Base-by-base conservation (phyloP, 257 asterid genomes). In the Paraleonurus japonicus region DNA sequence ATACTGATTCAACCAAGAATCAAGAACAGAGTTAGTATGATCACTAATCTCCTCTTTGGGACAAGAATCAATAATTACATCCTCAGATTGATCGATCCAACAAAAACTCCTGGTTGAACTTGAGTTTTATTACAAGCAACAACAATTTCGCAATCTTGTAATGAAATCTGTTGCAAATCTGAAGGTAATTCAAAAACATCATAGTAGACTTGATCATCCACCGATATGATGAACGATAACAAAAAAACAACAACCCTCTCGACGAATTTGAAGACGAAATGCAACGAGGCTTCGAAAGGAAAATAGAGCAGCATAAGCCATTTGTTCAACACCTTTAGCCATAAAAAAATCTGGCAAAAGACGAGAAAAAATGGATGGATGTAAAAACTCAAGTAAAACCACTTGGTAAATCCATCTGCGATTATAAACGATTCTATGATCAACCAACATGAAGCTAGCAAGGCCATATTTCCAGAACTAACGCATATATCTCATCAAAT, bases 371-470 rank as follows among this genome's bases (percentile, higher is more conserved):
- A 0, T 57, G 90, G 89, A 72, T 81, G 78, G 32, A 88, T 71
- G 77, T 80, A 83, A 79, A 76, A 80, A 62, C 85, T 78, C 67
- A 88, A 73, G 78, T 48, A 81, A 54, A 81, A 76, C 87, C 87
- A 84, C 58, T 88, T 86, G 12, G 70, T 5, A 41, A 60, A 74
- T 69, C 90, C 90, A 64, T 78, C 24, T 57, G 90, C 92, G 74
- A 86, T 78, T 61, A 86, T 15, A 8, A 65, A 77, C 57, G 45
- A 7, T 79, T 86, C 92, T 4, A 81, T 57, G 10, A 88, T 53
- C 53, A 88, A 53, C 95, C 95, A 86, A 71, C 83, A 86, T n/a
- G 76, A 76, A 47, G 81, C 77, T 5, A 87, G 70, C 70, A 67
- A 57, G 64, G 80, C 78, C 89, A 85, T 73, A 51, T 84, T 54